phyloP scores from a whole-genome alignment of 768 basidiomycete species.

The Erythrobasidium yunnanense region DNA sequence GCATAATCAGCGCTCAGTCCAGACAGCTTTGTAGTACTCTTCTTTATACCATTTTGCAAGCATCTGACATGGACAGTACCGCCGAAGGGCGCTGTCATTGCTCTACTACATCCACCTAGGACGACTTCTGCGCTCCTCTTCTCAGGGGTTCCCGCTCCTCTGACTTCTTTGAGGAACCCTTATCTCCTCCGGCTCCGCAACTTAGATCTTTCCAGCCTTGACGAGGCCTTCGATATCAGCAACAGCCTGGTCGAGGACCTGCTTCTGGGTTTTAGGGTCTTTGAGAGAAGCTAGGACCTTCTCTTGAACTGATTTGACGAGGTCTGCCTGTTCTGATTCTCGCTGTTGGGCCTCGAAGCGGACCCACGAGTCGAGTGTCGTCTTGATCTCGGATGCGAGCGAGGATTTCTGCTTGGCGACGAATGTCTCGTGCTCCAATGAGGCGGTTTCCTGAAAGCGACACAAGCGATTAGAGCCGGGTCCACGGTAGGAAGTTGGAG shows the following conservation, averaged over 20 bases:
- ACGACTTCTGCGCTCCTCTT: background rate
- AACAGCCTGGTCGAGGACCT: constrained; percentile 66
- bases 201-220: constrained; percentile 30
- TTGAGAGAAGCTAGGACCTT: constrained; percentile 70
- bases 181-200: too few species aligned
- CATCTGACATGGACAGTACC: too few species aligned
- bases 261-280: constrained; percentile 81
- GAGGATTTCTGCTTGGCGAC: constrained; percentile 78
- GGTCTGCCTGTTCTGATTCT: constrained; percentile 88
- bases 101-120: too few species aligned
- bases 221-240: constrained; percentile 65
- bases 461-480: too few species aligned
- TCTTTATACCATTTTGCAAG: too few species aligned
- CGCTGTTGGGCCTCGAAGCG: constrained; percentile 93
- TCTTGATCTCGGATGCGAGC: constrained; percentile 76
- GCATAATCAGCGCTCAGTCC: too few species aligned
- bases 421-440: constrained; percentile 78
- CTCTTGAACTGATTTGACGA: constrained; percentile 75
- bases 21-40: too few species aligned
- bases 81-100: too few species aligned
- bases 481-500: background rate
- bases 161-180: too few species aligned
- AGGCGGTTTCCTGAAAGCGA: constrained; percentile 65
- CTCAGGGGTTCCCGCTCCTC: too few species aligned
- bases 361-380: constrained; percentile 94